Percentiles rank a stretch among this genome's conserved stretches.
These are phyloP conservation scores for Hypoxylon lenormandii DNA, from an alignment of 495 filamentous ascomycete genomes.

Conservation along the genomic window DNA sequence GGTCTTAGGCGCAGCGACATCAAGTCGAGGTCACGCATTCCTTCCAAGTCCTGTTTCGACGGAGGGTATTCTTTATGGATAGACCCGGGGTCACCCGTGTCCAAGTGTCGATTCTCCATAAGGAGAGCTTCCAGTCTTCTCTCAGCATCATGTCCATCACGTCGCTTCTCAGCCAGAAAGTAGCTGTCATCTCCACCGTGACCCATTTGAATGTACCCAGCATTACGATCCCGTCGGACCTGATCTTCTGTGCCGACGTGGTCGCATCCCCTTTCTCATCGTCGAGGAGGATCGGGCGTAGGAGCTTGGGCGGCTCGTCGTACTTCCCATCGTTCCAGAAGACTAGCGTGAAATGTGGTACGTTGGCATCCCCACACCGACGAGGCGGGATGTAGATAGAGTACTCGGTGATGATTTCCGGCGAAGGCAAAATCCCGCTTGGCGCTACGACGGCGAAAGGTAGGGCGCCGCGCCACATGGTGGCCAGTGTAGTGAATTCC, in stretches of 20 bases:
- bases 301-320: not conserved
- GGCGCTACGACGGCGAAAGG: constrained; percentile 48
- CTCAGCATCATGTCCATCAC: constrained; percentile 41
- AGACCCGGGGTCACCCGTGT: not conserved
- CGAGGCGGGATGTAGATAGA: constrained; percentile 31
- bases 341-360: constrained; percentile 47
- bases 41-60: constrained; percentile 12
- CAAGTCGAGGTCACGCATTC: constrained; percentile 19
- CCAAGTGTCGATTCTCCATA: constrained; percentile 40
- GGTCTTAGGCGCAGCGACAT: not conserved
- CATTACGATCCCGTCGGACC: constrained; percentile 42
- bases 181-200: constrained; percentile 30
- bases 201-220: constrained; percentile 47
- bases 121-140: constrained; percentile 44
- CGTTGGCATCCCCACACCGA: constrained; percentile 3
- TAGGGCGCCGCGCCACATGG: constrained; percentile 48
- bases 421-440: constrained; percentile 31
- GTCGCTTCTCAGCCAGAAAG: constrained; percentile 51
- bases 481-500: constrained; percentile 50
- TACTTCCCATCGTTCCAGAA: constrained; percentile 48
- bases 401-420: constrained; percentile 47
- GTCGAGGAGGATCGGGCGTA: constrained; percentile 31
- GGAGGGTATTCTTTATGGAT: not conserved
- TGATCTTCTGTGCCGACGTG: constrained; percentile 12
- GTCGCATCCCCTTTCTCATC: constrained; percentile 34